Evolutionary conservation across 2,329 filamentous ascomycete species (phyloP).

Genomic region (Cryoendolithus antarcticus): DNA sequence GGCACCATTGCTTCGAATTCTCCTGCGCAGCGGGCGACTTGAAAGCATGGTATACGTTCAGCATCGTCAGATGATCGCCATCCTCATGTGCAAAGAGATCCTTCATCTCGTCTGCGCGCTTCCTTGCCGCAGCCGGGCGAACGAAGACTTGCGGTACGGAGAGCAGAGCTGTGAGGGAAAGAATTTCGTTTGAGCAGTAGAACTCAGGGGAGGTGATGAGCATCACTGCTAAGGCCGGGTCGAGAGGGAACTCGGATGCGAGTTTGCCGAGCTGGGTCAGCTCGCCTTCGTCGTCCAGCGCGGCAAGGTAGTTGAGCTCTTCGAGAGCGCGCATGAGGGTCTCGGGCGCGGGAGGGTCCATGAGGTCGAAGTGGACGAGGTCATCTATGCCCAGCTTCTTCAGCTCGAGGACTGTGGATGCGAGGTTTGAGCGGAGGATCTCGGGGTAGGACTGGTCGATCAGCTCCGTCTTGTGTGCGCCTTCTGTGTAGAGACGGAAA

Average conservation of each 20-base stretch:
- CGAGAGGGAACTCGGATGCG: conserved; percentile 89
- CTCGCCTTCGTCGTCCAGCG: conserved; percentile 90
- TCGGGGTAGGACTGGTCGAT: conserved; percentile 97
- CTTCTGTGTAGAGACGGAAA: conserved; percentile 91
- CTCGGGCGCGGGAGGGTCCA: conserved; percentile 96
- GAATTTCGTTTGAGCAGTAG: conserved; percentile 95
- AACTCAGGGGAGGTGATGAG: conserved; percentile 95
- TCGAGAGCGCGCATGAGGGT: conserved; percentile 96
- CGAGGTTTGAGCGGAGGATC: conserved; percentile 84
- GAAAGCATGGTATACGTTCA: conserved; percentile 98
- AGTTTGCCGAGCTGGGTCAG: conserved; percentile 74
- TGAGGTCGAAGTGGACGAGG: conserved; percentile 93
- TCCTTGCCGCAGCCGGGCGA: conserved; percentile 70
- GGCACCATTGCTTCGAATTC: conserved; percentile 83
- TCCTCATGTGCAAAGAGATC: conserved; percentile 81
- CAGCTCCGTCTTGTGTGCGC: conserved; percentile 92
- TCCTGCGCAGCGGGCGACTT: conserved; percentile 59
- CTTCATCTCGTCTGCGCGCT: conserved; percentile 97
- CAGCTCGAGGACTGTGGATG: conserved; percentile 87
- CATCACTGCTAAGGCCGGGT: conserved; percentile 92
- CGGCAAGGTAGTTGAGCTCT: conserved; percentile 94
- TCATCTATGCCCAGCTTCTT: conserved; percentile 96
- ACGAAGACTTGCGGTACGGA: conserved; percentile 93
- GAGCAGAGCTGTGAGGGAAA: conserved; percentile 85
- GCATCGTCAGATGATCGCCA: conserved; percentile 87